Percentiles rank a stretch among this genome's conserved stretches.
Conservation (phyloP, 1,139 yeast genomes). For the Pneumocystis carinii region DNA sequence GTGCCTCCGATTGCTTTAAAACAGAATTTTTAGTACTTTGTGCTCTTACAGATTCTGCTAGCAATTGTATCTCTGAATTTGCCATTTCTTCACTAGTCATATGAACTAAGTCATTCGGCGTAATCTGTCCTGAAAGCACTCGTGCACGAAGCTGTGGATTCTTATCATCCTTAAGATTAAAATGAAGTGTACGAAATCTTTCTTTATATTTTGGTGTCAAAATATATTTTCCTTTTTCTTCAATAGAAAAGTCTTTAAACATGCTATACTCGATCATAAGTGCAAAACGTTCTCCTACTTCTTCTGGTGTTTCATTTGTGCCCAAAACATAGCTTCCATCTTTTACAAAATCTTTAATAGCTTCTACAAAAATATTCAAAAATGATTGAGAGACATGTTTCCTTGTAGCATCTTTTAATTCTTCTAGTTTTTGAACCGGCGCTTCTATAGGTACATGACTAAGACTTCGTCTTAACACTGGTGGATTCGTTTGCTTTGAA, state of each 20-base stretch:
- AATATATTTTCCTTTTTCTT: slow-evolving; percentile 21
- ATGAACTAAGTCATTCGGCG: slow-evolving; percentile 38
- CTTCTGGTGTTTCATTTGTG: slow-evolving; percentile 30
- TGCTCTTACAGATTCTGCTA: slow-evolving; percentile 57
- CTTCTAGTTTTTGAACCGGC: not conserved
- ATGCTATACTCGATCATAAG: slow-evolving; percentile 29
- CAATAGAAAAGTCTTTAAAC: slow-evolving; percentile 25
- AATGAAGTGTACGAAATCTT: slow-evolving; percentile 38
- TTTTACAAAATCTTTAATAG: not conserved
- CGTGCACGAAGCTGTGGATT: slow-evolving; percentile 34
- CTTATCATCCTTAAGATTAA: slow-evolving; percentile 40
- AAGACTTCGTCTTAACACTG: not conserved
- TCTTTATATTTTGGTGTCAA: slow-evolving; percentile 37
- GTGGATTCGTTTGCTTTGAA: not conserved
- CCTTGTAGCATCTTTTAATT: not conserved
- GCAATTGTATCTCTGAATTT: slow-evolving; percentile 55
- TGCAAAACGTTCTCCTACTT: slow-evolving; percentile 28
- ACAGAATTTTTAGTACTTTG: slow-evolving; percentile 53
- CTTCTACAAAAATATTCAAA: not conserved
- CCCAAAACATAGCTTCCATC: slow-evolving; percentile 20
- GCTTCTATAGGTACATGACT: not conserved
- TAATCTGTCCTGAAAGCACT: slow-evolving; percentile 34
- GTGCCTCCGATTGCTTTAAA: slow-evolving; percentile 36
- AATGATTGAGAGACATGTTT: not conserved
- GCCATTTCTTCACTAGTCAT: slow-evolving; percentile 50